Base-by-base conservation (phyloP, 2,329 filamentous ascomycete species). In the Fusarium goolgardi region DNA sequence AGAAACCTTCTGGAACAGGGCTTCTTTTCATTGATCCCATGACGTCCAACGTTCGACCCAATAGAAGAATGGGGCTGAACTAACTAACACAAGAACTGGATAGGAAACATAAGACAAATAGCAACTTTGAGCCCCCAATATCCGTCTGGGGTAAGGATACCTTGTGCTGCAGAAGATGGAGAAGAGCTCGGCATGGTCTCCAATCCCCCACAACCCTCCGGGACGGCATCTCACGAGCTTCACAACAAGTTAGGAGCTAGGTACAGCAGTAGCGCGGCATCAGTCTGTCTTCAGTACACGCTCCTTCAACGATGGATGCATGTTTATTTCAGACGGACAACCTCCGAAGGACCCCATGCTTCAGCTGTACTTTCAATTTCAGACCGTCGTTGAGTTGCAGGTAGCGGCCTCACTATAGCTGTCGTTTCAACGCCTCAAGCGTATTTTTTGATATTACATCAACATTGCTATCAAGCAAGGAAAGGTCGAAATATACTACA, bases 371-470 rank as follows among this genome's bases (percentile, higher is more conserved):
- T 18, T 29, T 50, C 20, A 32, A 46, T 43, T 27, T 37, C 50
- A 67, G 61, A 49, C 46, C 50, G 15, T 69, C 53, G 65, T 61
- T 66, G 56, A 62, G 52, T 57, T 51, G 35, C 32, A 65, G 44
- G 64, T 35, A 53, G 59, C 29, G 53, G 53, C 41, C 41, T 69
- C 46, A 54, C 50, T 54, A 40, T 51, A 43, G 43, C 15, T 53
- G 39, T 25, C 9, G 53, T 47, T 67, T 58, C 34, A 49, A 43
- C 53, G 39, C 43, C 25, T 50, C 8, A 7, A 25, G 45, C 43
- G 50, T 46, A 51, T 49, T 69, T 69, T 69, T 67, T 46, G 34
- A 69, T 63, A 57, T 50, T 63, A 55, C 57, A 69, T 50, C 53
- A 53, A 63, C 62, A 57, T 7, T 6, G 15, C 9, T 12, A 16